Conservation (phyloP, 2,329 filamentous ascomycete species). For the Colletotrichum truncatum region DNA sequence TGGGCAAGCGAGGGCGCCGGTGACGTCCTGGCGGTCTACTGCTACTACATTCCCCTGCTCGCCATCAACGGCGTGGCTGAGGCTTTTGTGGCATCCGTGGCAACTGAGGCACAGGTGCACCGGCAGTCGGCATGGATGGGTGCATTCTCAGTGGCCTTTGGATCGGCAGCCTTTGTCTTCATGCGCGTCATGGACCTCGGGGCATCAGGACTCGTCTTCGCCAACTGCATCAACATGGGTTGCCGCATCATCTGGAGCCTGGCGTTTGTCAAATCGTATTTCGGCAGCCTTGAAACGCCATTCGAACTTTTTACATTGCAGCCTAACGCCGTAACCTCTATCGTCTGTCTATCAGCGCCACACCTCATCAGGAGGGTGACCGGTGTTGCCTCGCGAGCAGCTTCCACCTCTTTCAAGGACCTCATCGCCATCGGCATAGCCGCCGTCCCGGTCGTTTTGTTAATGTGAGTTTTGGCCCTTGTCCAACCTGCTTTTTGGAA, state of each 20-base stretch:
- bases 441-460: constrained; percentile 60
- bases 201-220: constrained; percentile 82
- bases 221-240: constrained; percentile 90
- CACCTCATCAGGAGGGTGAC: constrained; percentile 45
- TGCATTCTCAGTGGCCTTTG: constrained; percentile 81
- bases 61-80: constrained; percentile 93
- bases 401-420: constrained; percentile 38
- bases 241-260: constrained; percentile 85
- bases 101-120: constrained; percentile 78
- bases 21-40: constrained; percentile 80
- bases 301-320: constrained; percentile 53
- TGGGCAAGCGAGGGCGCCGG: constrained; percentile 82
- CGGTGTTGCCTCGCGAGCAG: constrained; percentile 3
- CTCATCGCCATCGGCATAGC: constrained; percentile 59
- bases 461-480: constrained; percentile 64
- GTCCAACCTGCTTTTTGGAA: background rate
- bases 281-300: constrained; percentile 54
- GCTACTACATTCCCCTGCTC: constrained; percentile 92
- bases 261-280: constrained; percentile 75
- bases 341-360: constrained; percentile 54
- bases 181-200: constrained; percentile 76
- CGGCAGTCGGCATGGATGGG: constrained; percentile 86
- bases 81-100: constrained; percentile 90
- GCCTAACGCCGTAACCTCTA: constrained; percentile 53
- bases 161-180: constrained; percentile 76